Base-by-base conservation (phyloP, 768 basidiomycete genomes). In the Kwoniella bestiolae region DNA sequence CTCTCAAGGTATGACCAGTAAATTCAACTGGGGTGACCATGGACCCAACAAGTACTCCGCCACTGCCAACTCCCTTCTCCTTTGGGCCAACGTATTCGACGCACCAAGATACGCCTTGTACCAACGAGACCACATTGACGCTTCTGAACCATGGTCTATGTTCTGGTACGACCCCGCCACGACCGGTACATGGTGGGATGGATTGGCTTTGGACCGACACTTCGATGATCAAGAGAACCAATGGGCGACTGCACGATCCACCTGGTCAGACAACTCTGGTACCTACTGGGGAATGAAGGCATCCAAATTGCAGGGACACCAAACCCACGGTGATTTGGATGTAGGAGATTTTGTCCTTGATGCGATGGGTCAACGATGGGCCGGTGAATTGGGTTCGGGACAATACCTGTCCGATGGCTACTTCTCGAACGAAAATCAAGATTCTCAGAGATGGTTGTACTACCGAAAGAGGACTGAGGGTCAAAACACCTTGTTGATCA, bases 381-480 rank as follows among this genome's bases (percentile, higher is more conserved):
- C 91, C 55, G 95, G 96, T 65, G 95, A 97, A 74, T 86, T 93
- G 50, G 95, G 96, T 4, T 91, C 89, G 5, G 93, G 85, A 3
- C 87, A 99, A 79, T 99, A 99, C 79, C 80, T 86, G 38, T 84
- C 92, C 2, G 76, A 81, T 1, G 84, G 85, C 38, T 98, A 98
- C 84, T 99, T 99, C 84, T 83, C 80, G 31, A 86, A 79, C 63
- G 92, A 91, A 69, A 77, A 80, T 0, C 92, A 95, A 79, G 82
- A 84, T 65, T 85, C 88, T 51, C 79, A 83, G 25, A 86, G 95
- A 60, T 98, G 94, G 94, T 74, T 86, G 67, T 98, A 96, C 83
- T 99, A 96, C 85, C 86, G 94, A 78, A 98, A 94, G 85, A 87
- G 89, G 83, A 96, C 95, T 3, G 92, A 95, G 82, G 96, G 96